phyloP scores from a whole-genome alignment of 208 protist species.

The Trypanosoma lewisi region DNA sequence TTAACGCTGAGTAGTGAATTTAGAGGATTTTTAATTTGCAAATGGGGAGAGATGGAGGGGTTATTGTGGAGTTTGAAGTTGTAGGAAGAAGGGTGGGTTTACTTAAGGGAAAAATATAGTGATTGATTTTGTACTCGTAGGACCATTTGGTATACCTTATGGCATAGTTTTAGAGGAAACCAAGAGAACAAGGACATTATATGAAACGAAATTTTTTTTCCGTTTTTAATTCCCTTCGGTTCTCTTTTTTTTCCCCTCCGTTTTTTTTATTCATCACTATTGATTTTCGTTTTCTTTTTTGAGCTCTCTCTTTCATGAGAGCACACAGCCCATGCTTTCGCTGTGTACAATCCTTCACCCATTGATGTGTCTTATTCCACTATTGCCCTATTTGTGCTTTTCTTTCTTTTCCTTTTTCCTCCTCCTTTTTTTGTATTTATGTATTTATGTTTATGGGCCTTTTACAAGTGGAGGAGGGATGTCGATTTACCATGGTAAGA shows the following conservation, averaged over 20 bases:
- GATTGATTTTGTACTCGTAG: conserved; percentile 5
- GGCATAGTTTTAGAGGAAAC: too few relatives aligned
- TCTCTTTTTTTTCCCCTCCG: neutral
- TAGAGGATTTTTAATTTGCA: neutral
- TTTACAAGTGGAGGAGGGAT: neutral
- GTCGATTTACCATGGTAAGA: conserved; percentile 64
- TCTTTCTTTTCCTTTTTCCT: conserved; percentile 30
- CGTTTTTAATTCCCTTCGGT: neutral
- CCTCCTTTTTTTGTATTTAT: conserved; percentile 20
- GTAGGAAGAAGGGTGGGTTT: conserved; percentile 1
- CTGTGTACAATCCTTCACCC: too few relatives aligned
- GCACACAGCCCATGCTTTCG: too few relatives aligned
- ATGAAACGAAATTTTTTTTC: neutral
- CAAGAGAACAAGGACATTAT: too few relatives aligned
- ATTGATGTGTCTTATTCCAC: too few relatives aligned
- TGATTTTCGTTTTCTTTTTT: conserved; percentile 10
- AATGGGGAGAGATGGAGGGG: too few relatives aligned
- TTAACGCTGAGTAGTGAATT: conserved; percentile 77
- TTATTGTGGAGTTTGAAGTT: neutral
- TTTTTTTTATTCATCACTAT: too few relatives aligned
- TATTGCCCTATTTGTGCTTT: too few relatives aligned
- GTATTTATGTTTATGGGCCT: conserved; percentile 19
- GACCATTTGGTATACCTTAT: neutral
- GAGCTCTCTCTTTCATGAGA: conserved; percentile 2
- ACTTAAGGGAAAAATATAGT: neutral